Percentiles rank a stretch among this genome's conserved stretches.
Conservation (phyloP, 179 eudicot species). For the Patellifolia procumbens region DNA sequence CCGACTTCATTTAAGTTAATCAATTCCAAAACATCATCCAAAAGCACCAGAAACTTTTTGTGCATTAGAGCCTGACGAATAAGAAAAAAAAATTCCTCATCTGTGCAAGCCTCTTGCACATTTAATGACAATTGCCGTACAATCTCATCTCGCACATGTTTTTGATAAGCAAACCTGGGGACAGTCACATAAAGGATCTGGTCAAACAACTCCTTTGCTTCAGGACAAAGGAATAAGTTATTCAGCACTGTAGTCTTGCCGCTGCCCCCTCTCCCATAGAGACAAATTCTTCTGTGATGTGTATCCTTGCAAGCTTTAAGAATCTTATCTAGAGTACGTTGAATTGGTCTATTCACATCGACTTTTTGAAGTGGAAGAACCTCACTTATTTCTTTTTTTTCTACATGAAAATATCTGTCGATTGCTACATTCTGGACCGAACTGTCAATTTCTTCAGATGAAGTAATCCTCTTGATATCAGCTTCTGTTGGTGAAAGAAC, state of each 20-base stretch:
- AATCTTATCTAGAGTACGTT: slow-evolving; percentile 4
- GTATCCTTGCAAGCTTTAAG: slow-evolving; percentile 11
- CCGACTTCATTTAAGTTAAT: slow-evolving; percentile 30
- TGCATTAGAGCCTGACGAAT: not conserved
- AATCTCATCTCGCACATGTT: slow-evolving; percentile 24
- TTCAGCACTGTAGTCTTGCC: slow-evolving; percentile 36
- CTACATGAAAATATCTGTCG: not conserved
- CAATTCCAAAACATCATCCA: slow-evolving; percentile 34
- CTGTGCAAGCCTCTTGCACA: slow-evolving; percentile 7
- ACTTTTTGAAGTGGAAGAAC: slow-evolving; percentile 19
- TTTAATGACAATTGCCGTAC: slow-evolving; percentile 21
- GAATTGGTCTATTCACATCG: slow-evolving; percentile 4
- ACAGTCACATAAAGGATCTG: slow-evolving; percentile 31
- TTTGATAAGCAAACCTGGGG: slow-evolving; percentile 16
- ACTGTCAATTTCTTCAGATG: too few species aligned
- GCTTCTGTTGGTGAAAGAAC: slow-evolving; percentile 17
- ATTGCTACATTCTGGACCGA: too few species aligned
- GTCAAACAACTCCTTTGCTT: slow-evolving; percentile 13
- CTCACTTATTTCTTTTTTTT: not conserved
- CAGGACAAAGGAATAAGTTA: slow-evolving; percentile 15
- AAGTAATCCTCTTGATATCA: not conserved
- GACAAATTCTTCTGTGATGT: slow-evolving; percentile 23
- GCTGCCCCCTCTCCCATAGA: slow-evolving; percentile 34
- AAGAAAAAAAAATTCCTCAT: slow-evolving; percentile 12
- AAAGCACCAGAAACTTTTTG: slow-evolving; percentile 27